A percentile compares a stretch with the other conserved stretches of the same genome.
These are phyloP conservation scores for Arachnopeziza araneosa DNA, from an alignment of 2,329 filamentous ascomycete species.

Conservation along the genomic window DNA sequence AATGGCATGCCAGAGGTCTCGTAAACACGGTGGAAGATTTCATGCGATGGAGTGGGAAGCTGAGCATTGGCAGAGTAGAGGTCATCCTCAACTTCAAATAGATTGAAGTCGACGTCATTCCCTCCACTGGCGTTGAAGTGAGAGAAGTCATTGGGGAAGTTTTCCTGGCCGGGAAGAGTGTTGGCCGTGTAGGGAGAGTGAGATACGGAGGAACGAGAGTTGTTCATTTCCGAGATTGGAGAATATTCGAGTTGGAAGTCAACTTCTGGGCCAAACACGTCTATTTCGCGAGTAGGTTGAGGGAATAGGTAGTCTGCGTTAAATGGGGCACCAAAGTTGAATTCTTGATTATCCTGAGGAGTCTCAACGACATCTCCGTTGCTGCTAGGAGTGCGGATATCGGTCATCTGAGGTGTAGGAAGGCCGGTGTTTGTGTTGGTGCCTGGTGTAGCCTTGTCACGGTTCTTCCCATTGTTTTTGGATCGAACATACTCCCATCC, in stretches of 20 bases:
- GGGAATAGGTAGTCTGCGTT: not conserved
- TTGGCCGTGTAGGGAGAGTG: slow-evolving; percentile 36
- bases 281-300: not conserved
- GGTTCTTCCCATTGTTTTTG: slow-evolving; percentile 76
- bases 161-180: slow-evolving; percentile 40
- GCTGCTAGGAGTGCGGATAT: slow-evolving; percentile 52
- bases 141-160: slow-evolving; percentile 48
- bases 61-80: slow-evolving; percentile 55
- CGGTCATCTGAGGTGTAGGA: slow-evolving; percentile 53
- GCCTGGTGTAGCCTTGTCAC: slow-evolving; percentile 30
- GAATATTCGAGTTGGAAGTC: slow-evolving; percentile 27
- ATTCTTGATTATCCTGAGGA: not conserved
- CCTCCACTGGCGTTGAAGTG: not conserved
- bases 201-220: slow-evolving; percentile 20
- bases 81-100: slow-evolving; percentile 48
- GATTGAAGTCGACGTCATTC: slow-evolving; percentile 45
- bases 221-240: slow-evolving; percentile 23
- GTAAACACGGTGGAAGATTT: slow-evolving; percentile 34
- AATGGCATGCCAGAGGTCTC: slow-evolving; percentile 28
- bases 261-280: not conserved
- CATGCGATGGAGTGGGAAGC: slow-evolving; percentile 44
- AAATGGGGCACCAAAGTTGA: not conserved
- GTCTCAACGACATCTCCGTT: slow-evolving; percentile 31
- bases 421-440: slow-evolving; percentile 38
- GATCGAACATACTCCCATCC: slow-evolving; percentile 86